Conservation (phyloP, 192 early-diverging fungal species). For the Coemansia sp. region DNA sequence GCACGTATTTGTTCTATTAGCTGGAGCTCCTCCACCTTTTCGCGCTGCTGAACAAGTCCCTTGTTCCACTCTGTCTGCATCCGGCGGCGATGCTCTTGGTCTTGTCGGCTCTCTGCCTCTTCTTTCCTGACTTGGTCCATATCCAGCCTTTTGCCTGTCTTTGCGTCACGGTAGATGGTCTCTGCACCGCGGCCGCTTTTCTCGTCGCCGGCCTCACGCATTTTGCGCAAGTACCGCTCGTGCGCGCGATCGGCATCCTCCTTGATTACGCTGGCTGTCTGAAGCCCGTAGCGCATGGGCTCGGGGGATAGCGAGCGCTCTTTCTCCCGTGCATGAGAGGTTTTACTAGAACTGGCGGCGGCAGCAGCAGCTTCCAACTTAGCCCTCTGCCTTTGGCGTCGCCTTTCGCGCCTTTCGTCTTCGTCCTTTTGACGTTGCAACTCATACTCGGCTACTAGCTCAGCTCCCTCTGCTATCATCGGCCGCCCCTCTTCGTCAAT, state of each 20-base stretch:
- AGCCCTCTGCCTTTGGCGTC: conserved; percentile 2
- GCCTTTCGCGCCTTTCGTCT: conserved; percentile 7
- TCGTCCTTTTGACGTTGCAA: conserved; percentile 15
- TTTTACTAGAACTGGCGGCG: background rate
- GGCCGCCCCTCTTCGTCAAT: conserved; percentile 33
- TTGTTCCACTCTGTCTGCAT: conserved; percentile 59
- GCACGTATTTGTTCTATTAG: conserved; percentile 31
- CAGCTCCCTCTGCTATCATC: conserved; percentile 32
- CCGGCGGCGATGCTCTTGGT: conserved; percentile 39
- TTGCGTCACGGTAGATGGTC: conserved; percentile 67
- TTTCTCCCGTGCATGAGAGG: background rate
- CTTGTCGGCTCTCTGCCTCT: conserved; percentile 27
- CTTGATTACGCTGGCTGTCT: conserved; percentile 32
- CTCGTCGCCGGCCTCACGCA: conserved; percentile 15
- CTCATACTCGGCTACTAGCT: conserved; percentile 34
- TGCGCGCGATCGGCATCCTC: conserved; percentile 26
- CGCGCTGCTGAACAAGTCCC: conserved; percentile 61
- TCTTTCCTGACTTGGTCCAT: conserved; percentile 50
- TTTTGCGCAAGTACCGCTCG: conserved; percentile 30
- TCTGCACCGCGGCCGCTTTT: conserved; percentile 34
- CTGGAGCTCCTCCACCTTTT: conserved; percentile 25
- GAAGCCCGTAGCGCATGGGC: conserved; percentile 39
- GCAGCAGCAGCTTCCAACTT: conserved; percentile 6
- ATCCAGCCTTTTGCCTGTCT: conserved; percentile 58
- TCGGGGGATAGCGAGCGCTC: conserved; percentile 4